These are phyloP conservation scores for Ophiocordyceps camponoti-saundersi DNA, from an alignment of 2,329 filamentous ascomycete genomes.

Conservation along the genomic window DNA sequence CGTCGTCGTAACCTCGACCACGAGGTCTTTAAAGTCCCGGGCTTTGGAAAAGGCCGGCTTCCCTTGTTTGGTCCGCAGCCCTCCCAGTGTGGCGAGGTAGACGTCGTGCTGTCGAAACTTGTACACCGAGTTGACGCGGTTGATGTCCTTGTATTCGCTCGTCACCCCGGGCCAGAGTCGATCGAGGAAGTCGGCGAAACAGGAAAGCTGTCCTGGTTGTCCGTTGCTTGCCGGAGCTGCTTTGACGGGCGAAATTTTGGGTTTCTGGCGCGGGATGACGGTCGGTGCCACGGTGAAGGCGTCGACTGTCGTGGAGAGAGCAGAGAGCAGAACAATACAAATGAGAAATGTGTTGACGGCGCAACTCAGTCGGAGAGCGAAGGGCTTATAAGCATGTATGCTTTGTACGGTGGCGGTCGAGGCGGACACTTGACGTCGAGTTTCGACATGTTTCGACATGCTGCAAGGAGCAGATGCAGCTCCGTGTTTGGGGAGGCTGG, in stretches of 20 bases:
- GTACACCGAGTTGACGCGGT: neutral
- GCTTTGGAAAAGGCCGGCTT: no score
- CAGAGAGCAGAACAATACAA: neutral
- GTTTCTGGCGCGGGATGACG: neutral
- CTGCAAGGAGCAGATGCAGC: no score
- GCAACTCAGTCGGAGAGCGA: no score
- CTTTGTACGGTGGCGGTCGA: no score
- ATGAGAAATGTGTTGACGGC: no score
- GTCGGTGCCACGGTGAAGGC: neutral
- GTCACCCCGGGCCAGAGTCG: neutral
- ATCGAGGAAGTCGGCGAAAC: neutral
- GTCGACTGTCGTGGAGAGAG: neutral
- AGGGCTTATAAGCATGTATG: no score
- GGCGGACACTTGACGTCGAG: no score
- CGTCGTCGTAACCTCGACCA: no score
- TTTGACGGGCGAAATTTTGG: neutral
- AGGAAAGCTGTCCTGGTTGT: neutral
- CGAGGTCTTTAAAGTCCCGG: no score
- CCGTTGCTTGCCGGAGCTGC: neutral
- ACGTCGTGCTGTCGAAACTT: neutral
- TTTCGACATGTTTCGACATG: no score
- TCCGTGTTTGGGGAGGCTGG: no score
- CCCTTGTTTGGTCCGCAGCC: no score
- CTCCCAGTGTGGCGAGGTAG: neutral
- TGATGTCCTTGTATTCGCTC: neutral